Percentiles rank a stretch among this genome's conserved stretches.
Evolutionary conservation across 805 yeast genomes (phyloP).

Genomic region (Cyberlindnera maclurae): DNA sequence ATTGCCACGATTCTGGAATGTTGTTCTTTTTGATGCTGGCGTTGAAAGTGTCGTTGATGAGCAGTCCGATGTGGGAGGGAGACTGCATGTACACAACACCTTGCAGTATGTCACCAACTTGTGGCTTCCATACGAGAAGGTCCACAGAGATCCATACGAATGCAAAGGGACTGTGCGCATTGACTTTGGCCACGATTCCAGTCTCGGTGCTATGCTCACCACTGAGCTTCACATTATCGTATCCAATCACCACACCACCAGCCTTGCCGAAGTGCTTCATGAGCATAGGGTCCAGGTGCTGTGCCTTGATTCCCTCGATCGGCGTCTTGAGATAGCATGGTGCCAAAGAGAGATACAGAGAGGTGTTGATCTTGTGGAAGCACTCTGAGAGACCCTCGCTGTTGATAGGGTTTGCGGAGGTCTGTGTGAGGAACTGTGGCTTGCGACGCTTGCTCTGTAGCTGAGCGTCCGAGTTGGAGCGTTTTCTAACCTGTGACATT

Average conservation of each 20-base stretch:
- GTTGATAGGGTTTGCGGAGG: conserved; percentile 32
- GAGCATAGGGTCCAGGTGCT: conserved; percentile 84
- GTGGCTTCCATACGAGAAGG: conserved; percentile 84
- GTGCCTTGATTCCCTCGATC: conserved; percentile 70
- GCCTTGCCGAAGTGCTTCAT: conserved; percentile 73
- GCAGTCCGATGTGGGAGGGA: conserved; percentile 87
- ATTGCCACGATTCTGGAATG: conserved; percentile 84
- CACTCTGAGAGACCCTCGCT: conserved; percentile 55
- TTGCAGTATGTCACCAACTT: conserved; percentile 76
- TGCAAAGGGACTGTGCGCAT: conserved; percentile 79
- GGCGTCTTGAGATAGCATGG: conserved; percentile 71
- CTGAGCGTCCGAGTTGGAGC: conserved; percentile 12
- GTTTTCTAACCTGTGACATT: conserved; percentile 12
- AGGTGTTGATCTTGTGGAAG: conserved; percentile 52
- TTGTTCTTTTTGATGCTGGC: conserved; percentile 81
- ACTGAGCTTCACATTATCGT: conserved; percentile 53
- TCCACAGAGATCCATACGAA: conserved; percentile 84
- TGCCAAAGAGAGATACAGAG: conserved; percentile 79
- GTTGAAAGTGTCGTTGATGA: conserved; percentile 89
- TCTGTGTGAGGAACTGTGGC: conserved; percentile 13
- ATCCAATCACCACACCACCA: conserved; percentile 80
- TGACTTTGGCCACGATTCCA: conserved; percentile 45
- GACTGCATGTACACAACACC: conserved; percentile 90
- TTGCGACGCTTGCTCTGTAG: conserved; percentile 15
- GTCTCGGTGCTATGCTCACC: conserved; percentile 37